Conservation (phyloP, 176 grass and related monocot genomes). For the Urochloa ruziziensis region DNA sequence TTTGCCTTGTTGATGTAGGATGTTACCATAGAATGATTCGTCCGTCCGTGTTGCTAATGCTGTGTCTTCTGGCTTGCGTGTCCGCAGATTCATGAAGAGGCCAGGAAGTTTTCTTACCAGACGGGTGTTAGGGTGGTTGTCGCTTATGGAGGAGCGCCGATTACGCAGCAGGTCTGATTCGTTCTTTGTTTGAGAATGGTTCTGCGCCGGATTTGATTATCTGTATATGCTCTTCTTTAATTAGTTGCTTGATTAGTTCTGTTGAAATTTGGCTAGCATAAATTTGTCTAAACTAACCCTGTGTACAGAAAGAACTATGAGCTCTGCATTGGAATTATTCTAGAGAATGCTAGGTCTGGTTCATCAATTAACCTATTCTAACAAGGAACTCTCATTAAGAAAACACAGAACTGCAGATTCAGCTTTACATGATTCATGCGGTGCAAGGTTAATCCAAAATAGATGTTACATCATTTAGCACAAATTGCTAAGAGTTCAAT, state of each 20-base stretch:
- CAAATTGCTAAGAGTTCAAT: background rate
- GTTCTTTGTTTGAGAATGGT: background rate
- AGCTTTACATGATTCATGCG: background rate
- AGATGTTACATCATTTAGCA: background rate
- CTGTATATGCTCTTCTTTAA: too few relatives aligned
- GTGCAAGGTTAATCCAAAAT: background rate
- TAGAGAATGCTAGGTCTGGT: background rate
- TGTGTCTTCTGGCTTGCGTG: background rate
- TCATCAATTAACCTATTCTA: background rate
- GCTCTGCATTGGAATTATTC: background rate
- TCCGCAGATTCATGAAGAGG: slow-evolving; percentile 93
- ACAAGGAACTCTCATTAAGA: background rate
- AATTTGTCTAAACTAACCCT: background rate
- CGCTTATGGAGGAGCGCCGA: slow-evolving; percentile 94
- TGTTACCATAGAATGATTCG: too few relatives aligned
- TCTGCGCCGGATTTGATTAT: background rate
- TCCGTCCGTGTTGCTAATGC: background rate
- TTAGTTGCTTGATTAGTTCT: background rate
- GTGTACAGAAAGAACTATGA: background rate
- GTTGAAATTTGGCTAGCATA: background rate
- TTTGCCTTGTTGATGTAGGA: background rate
- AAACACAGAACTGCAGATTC: background rate
- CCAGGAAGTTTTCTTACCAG: slow-evolving; percentile 88
- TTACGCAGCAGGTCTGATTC: slow-evolving; percentile 77
- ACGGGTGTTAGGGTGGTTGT: slow-evolving; percentile 93